A percentile compares a stretch with the other conserved stretches of the same genome.
These are phyloP conservation scores for Sporothrix pallida DNA, from an alignment of 2,329 filamentous ascomycete genomes.

Conservation along the genomic window DNA sequence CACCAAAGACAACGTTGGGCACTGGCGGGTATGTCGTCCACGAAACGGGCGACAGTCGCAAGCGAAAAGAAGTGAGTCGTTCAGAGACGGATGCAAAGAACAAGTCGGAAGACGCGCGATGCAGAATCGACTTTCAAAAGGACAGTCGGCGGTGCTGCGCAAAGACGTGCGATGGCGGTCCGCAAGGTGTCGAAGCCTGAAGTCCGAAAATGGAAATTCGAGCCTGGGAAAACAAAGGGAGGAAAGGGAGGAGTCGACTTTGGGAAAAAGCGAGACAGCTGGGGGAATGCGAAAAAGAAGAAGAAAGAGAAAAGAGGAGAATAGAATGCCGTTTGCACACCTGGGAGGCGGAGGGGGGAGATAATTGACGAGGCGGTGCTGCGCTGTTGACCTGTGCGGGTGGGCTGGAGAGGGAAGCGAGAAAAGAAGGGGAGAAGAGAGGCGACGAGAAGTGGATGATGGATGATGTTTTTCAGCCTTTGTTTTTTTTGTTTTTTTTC, in stretches of 20 bases:
- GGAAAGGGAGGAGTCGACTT: constrained; percentile 2
- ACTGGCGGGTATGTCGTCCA: background rate
- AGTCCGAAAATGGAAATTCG: constrained; percentile 28
- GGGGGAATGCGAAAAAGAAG: background rate
- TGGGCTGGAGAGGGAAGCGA: constrained; percentile 38
- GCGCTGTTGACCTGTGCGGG: constrained; percentile 45
- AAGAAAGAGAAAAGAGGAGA: constrained; percentile 39
- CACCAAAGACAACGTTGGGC: constrained; percentile 14
- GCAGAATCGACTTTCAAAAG: background rate
- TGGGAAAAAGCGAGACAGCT: constrained; percentile 23
- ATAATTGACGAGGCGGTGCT: constrained; percentile 51
- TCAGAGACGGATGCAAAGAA: background rate
- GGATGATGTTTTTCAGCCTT: constrained; percentile 38
- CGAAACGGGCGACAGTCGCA: background rate
- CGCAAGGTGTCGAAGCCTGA: constrained; percentile 24
- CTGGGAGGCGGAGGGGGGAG: constrained; percentile 41
- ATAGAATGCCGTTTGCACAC: constrained; percentile 49
- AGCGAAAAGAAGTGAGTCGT: background rate
- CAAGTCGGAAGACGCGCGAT: background rate
- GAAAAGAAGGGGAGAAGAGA: constrained; percentile 22
- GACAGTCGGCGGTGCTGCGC: constrained; percentile 3
- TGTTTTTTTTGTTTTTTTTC: constrained; percentile 39
- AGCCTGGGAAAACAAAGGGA: constrained; percentile 28
- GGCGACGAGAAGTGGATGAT: constrained; percentile 38
- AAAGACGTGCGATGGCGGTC: background rate